A percentile compares a stretch with the other conserved stretches of the same genome.
Conservation (phyloP, 305 asterid genomes). For the Ajuga reptans region DNA sequence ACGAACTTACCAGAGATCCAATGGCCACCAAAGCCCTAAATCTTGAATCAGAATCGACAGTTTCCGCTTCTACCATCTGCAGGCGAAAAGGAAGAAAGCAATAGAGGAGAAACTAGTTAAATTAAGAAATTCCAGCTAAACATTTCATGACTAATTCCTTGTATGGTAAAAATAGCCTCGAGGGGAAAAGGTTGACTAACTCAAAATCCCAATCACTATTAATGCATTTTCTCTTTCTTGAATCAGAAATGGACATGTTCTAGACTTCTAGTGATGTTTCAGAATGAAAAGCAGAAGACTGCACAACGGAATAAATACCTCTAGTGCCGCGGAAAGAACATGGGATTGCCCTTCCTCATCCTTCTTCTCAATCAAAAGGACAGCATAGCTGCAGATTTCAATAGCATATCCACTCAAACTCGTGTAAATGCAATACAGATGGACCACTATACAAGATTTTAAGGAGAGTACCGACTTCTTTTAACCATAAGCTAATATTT, state of each 20-base stretch:
- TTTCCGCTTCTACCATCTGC: constrained; percentile 85
- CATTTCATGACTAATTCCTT: not conserved
- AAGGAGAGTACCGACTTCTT: not conserved
- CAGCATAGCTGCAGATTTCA: constrained; percentile 63
- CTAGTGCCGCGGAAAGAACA: constrained; percentile 90
- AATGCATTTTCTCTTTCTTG: not conserved
- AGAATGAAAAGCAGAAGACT: not conserved
- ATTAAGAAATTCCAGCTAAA: not conserved
- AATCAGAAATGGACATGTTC: not conserved
- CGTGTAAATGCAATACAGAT: not conserved
- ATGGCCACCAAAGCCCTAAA: constrained; percentile 88
- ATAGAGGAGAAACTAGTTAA: constrained; percentile 8
- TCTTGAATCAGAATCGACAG: constrained; percentile 55
- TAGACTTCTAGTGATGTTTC: constrained; percentile 3
- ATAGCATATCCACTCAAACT: constrained; percentile 12
- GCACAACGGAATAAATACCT: constrained; percentile 36
- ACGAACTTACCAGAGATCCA: constrained; percentile 69
- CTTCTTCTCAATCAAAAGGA: constrained; percentile 76
- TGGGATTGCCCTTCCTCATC: constrained; percentile 95
- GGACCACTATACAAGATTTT: not conserved
- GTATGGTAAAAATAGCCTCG: not conserved
- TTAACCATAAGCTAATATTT: not conserved
- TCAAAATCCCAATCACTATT: not conserved
- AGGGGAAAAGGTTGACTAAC: not conserved
- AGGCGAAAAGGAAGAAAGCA: constrained; percentile 11